A percentile compares a stretch with the other conserved stretches of the same genome.
Conservation (phyloP, 192 early-diverging fungal species). For the Rhizophagus prolifer region DNA sequence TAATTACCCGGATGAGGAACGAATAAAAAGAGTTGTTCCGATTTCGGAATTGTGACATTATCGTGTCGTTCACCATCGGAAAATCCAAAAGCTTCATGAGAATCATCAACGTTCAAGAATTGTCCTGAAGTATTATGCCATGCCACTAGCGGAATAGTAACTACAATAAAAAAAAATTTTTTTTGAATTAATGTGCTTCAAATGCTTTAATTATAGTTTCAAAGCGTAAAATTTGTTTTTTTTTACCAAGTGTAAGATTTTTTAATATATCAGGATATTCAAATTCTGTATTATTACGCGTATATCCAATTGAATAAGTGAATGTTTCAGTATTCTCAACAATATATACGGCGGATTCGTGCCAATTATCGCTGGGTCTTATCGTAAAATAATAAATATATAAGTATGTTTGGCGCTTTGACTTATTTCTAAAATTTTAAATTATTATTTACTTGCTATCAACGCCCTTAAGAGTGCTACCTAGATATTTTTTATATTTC, state of each 20-base stretch:
- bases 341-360: not conserved
- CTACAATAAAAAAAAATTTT: not conserved
- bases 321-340: not conserved
- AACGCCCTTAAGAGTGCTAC: not conserved
- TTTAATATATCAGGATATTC: not conserved
- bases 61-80: not conserved
- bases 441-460: not conserved
- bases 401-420: too few species aligned
- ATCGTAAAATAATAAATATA: not conserved
- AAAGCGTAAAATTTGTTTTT: not conserved
- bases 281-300: not conserved
- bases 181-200: not conserved
- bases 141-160: constrained; percentile 7
- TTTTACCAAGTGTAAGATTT: not conserved
- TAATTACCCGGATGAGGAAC: constrained; percentile 17
- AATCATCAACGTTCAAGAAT: not conserved
- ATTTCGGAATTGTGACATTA: not conserved
- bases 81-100: not conserved
- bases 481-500: not conserved
- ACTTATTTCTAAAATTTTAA: too few species aligned
- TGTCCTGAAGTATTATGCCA: not conserved
- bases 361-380: not conserved
- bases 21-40: constrained; percentile 8
- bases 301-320: constrained; percentile 5
- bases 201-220: not conserved